Base-by-base conservation (phyloP, 2,329 filamentous ascomycete genomes). In the Calonectria henricotiae region DNA sequence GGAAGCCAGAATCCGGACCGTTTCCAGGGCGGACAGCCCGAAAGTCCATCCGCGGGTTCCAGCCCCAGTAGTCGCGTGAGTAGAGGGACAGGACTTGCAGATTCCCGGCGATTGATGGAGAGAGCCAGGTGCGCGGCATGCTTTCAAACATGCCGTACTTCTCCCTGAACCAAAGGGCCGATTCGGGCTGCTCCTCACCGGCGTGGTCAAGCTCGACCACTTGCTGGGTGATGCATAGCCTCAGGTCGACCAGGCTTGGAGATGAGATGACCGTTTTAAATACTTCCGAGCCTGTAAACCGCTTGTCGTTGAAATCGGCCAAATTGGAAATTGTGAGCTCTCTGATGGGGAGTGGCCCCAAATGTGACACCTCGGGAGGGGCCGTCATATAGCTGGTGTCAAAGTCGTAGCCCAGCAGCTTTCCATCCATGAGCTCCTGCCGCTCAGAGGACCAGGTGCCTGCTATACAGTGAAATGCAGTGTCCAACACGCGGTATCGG, bases 11-110 rank as follows among this genome's bases (percentile, higher is more conserved):
- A 43, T 69, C 55, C 1, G 62, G 62, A 4, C 67, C 60, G 4
- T 58, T 23, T 9, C 69, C 51, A 4, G 69, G 83, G 17, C 72
- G 75, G 74, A 74, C 66, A 27, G 35, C 65, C 0, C 73, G 71
- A 27, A 85, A 79, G 37, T 85, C 80, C 41, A 83, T 78, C 35
- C 78, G 78, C 0, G 82, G 83, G n/a, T 79, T 79, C 72, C 80
- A 85, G 1, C 85, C 81, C 68, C 81, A 85, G 68, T 81, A 83
- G 5, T 80, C 71, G 9, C 69, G 72, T 2, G 76, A 77, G 66
- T 79, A 84, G 3, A 86, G 73, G 1, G 81, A 83, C 5, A 86
- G 78, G 20, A 82, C 79, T 11, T 73, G 73, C 9, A 83, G 69
- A n/a, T 77, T 76, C 6, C 73, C 62, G 2, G 76, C 73, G 4